These are phyloP conservation scores for Fusarium verticillioides DNA, from an alignment of 2,329 filamentous ascomycete genomes.

Conservation along the genomic window DNA sequence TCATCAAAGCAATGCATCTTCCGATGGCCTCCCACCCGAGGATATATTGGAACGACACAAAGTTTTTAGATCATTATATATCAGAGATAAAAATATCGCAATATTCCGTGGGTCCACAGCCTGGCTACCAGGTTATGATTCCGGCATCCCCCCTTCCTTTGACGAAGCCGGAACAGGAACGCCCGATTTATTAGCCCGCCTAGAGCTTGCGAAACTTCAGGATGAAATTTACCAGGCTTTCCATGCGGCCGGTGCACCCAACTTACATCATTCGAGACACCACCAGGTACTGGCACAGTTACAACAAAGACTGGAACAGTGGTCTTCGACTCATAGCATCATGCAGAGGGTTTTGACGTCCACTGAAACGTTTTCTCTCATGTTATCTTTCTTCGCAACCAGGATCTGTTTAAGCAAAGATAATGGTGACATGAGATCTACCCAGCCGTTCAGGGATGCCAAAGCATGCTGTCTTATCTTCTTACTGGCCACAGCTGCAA, in stretches of 20 bases:
- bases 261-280: not conserved
- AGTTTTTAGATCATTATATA: conserved; percentile 41
- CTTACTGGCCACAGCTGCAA: conserved; percentile 32
- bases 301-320: conserved; percentile 39
- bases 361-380: conserved; percentile 11
- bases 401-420: conserved; percentile 31
- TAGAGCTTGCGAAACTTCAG: conserved; percentile 41
- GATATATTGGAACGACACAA: conserved; percentile 36
- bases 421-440: conserved; percentile 3
- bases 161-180: conserved; percentile 9
- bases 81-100: conserved; percentile 39
- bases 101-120: conserved; percentile 38
- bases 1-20: conserved; percentile 34
- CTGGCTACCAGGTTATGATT: conserved; percentile 38
- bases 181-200: conserved; percentile 14
- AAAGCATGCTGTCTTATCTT: conserved; percentile 41
- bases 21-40: conserved; percentile 7
- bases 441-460: conserved; percentile 29
- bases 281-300: conserved; percentile 20
- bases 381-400: conserved; percentile 41
- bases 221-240: conserved; percentile 40
- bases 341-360: conserved; percentile 20
- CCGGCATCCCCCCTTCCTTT: not conserved
- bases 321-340: conserved; percentile 30
- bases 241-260: conserved; percentile 23